Evolutionary conservation across 139 green algal genomes (phyloP).

Genomic region (Chara braunii): DNA sequence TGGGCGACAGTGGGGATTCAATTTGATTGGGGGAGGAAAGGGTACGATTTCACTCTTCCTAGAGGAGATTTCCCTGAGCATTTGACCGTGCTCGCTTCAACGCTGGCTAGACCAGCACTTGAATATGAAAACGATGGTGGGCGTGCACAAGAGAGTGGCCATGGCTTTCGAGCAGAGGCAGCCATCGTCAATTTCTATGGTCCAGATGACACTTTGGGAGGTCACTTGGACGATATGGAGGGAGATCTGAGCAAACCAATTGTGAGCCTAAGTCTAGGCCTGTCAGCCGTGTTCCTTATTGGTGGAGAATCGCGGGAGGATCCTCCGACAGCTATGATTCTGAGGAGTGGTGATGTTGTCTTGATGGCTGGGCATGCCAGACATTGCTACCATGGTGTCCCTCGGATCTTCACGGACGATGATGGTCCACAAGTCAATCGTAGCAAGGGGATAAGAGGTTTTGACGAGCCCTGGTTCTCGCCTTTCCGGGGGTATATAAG

Average conservation of each 20-base stretch:
- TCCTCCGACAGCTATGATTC: slow-evolving; percentile 57
- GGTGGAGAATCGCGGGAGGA: slow-evolving; percentile 51
- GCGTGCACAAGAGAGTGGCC: neutral
- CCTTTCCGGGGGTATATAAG: slow-evolving; percentile 16
- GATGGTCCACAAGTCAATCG: neutral
- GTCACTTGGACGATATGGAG: slow-evolving; percentile 84
- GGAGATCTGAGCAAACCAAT: slow-evolving; percentile 65
- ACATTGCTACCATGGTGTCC: slow-evolving; percentile 60
- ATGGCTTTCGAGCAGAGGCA: slow-evolving; percentile 59
- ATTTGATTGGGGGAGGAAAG: slow-evolving; percentile 66
- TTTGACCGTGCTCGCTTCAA: slow-evolving; percentile 17
- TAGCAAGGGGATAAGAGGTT: neutral
- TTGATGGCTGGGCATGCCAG: slow-evolving; percentile 61
- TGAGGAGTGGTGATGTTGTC: slow-evolving; percentile 72
- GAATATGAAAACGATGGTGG: too few species aligned
- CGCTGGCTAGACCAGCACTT: slow-evolving; percentile 19
- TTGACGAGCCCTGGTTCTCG: neutral
- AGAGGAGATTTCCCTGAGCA: slow-evolving; percentile 35
- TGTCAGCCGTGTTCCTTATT: slow-evolving; percentile 75
- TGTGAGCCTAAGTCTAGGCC: slow-evolving; percentile 73
- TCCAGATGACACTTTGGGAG: slow-evolving; percentile 61
- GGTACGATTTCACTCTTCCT: slow-evolving; percentile 48
- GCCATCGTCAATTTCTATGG: slow-evolving; percentile 75
- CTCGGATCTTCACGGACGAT: slow-evolving; percentile 18
- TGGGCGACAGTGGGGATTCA: slow-evolving; percentile 71